phyloP scores from a whole-genome alignment of 139 green algal genomes.

The Tetraselmis chui region DNA sequence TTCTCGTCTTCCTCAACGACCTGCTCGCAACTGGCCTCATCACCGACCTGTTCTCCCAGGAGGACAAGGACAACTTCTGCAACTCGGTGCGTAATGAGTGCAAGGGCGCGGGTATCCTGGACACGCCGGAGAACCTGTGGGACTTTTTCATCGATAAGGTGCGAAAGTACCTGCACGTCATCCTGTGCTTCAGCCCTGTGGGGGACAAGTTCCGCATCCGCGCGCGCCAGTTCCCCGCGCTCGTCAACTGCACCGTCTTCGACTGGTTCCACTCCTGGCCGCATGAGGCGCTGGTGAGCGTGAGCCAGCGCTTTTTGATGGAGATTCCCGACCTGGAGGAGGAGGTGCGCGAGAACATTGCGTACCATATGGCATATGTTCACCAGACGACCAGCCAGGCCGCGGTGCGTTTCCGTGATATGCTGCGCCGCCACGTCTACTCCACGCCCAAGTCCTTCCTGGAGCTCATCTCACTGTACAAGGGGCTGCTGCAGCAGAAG shows the following conservation, averaged over 20 bases:
- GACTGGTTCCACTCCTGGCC: conserved; percentile 87
- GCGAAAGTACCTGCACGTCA: conserved; percentile 68
- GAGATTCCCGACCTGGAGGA: conserved; percentile 62
- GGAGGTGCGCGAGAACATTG: conserved; percentile 57
- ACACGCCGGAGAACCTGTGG: conserved; percentile 78
- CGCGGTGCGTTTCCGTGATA: conserved; percentile 39
- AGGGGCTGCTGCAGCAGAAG: conserved; percentile 59
- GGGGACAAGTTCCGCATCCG: conserved; percentile 83
- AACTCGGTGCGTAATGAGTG: conserved; percentile 79
- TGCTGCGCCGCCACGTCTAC: conserved; percentile 73
- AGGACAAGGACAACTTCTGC: conserved; percentile 76
- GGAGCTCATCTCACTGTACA: conserved; percentile 82
- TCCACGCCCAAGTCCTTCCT: conserved; percentile 90
- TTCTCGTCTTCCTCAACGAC: conserved; percentile 90
- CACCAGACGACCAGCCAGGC: conserved; percentile 58
- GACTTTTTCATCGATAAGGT: conserved; percentile 87
- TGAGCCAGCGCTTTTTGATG: conserved; percentile 69
- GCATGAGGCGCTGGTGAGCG: conserved; percentile 68
- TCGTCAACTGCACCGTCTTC: conserved; percentile 74
- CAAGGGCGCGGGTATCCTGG: conserved; percentile 68
- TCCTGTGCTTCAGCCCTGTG: conserved; percentile 87
- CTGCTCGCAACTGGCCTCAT: conserved; percentile 76
- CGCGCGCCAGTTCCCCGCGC: conserved; percentile 78
- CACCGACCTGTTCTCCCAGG: conserved; percentile 64
- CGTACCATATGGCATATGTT: conserved; percentile 81